Evolutionary conservation across 23 red algal species (phyloP), one percentile per base, ranked within the genome.

Genomic region (Gracilaria gracilis): DNA sequence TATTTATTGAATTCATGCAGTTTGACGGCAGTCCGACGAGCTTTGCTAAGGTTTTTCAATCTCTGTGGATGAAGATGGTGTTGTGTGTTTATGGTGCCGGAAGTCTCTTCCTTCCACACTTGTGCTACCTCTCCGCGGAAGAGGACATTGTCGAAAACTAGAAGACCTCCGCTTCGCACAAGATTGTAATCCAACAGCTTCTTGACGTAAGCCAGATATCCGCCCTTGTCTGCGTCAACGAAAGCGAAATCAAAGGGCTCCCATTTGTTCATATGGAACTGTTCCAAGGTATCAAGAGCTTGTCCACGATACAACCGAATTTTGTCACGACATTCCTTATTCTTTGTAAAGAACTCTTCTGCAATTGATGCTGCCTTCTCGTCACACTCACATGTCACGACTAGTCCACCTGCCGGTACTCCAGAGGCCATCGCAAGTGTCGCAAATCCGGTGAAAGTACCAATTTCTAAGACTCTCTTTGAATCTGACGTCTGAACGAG

Each of bases 371-470:
- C 90, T 9, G 82, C 86, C 25, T 61, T 83, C 25, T 91, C 87
- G 37, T 95, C 89, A 48, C 15, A 75, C 75, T 98, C 96, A 69
- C 94, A 88, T 14, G 94, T 94, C 21, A 98, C 48, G 2, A 96
- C 62, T 11, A 64, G 20, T 21, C 86, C 67, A 19, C 19, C 85
- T 6, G 48, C 25, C 14, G 76, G 78, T 24, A 99, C 29, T 27
- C 61, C 94, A 7, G 82, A 75, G 0, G 97, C 97, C 83, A 99
- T 93, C 34, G 81, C 83, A 36, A 99, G 29, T n/a, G 97, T 82
- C 21, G 80, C 75, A 79, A 96, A 95, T 32, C 97, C 97, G 6
- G 97, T 99, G 54, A 99, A 99, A 15, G 94, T 99, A 50, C 97
- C 97, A 31, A 99, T 78, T 81, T 99, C 97, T 47, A 99, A 57